Conservation (phyloP, 306 rosid species). For the Glycine latifolia region DNA sequence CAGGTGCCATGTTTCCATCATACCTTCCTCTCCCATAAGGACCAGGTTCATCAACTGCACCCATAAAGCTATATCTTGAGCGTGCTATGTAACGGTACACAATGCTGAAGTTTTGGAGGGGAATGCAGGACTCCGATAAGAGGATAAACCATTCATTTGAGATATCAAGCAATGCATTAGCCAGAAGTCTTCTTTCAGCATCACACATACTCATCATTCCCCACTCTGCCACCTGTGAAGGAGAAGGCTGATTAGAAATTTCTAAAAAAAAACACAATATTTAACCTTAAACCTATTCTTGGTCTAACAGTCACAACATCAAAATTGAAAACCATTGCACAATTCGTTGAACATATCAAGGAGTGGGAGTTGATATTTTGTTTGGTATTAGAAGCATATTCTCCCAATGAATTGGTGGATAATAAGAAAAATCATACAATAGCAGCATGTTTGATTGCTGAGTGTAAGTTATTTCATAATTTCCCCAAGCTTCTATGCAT, state of each 20-base stretch:
- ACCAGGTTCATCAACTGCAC: conserved; percentile 83
- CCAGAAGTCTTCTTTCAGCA: conserved; percentile 94
- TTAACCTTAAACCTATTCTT: conserved; percentile 23
- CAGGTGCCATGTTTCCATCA: conserved; percentile 75
- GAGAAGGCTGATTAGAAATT: conserved; percentile 33
- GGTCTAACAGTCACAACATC: background rate
- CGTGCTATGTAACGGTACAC: conserved; percentile 74
- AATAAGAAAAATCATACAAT: background rate
- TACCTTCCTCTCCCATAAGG: conserved; percentile 98
- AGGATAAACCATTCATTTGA: conserved; percentile 97
- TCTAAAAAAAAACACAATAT: conserved; percentile 1
- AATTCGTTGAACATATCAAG: background rate
- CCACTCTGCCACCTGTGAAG: conserved; percentile 86
- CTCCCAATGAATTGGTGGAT: conserved; percentile 4
- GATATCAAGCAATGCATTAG: conserved; percentile 93
- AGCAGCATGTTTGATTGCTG: background rate
- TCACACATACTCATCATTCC: conserved; percentile 98
- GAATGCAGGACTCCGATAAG: conserved; percentile 93
- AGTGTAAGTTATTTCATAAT: background rate
- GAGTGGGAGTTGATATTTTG: conserved; percentile 9
- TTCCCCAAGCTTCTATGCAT: conserved; percentile 1
- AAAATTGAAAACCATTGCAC: too few species aligned
- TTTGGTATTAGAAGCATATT: conserved; percentile 28
- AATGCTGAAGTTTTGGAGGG: conserved; percentile 84
- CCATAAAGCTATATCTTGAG: conserved; percentile 89